A percentile compares a stretch with the other conserved stretches of the same genome.
Evolutionary conservation across 257 asterid species (phyloP).

Genomic region (Gardenia jasminoides): DNA sequence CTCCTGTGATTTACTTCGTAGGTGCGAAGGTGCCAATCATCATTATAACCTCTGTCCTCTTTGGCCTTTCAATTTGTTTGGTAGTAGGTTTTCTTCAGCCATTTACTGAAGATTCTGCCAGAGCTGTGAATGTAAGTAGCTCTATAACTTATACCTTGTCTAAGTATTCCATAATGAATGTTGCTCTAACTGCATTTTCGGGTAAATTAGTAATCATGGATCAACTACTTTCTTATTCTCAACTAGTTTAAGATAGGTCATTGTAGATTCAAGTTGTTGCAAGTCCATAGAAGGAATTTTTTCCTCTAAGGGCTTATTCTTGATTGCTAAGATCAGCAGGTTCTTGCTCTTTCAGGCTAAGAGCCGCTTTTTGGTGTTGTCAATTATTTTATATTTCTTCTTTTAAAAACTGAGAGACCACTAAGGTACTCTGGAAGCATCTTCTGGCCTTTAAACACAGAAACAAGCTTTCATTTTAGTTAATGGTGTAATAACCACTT

Average conservation of each 20-base stretch:
- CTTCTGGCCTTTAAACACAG: neutral
- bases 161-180: neutral
- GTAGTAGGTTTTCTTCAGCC: conserved; percentile 65
- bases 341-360: neutral
- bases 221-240: neutral
- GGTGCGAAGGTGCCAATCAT: conserved; percentile 66
- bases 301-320: neutral
- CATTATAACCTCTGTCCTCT: conserved; percentile 40
- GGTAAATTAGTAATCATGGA: neutral
- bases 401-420: neutral
- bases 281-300: neutral
- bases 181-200: neutral
- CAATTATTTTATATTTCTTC: neutral
- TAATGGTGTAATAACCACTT: neutral
- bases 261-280: neutral
- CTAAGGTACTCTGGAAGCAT: neutral
- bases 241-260: neutral
- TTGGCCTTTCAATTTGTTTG: conserved; percentile 50
- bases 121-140: conserved; percentile 85
- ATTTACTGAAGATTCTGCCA: conserved; percentile 71
- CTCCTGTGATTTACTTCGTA: conserved; percentile 23
- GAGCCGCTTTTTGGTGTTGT: neutral
- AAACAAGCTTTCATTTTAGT: neutral
- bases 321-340: neutral
- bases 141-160: neutral